Base-by-base conservation (phyloP, 2,329 filamentous ascomycete species). In the Metarhizium brunneum region DNA sequence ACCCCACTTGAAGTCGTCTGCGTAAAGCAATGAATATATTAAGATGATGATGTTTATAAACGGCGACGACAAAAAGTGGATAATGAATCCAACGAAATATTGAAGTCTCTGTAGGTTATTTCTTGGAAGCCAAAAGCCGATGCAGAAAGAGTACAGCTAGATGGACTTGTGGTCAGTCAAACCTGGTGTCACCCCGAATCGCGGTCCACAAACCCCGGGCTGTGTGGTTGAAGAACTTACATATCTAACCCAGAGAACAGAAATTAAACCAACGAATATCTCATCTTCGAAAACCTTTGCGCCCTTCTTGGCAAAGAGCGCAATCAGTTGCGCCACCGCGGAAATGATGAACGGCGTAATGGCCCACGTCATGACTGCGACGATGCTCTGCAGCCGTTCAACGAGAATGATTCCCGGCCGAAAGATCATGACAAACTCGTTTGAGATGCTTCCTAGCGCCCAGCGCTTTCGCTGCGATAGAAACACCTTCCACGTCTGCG, bases 391-490 rank as follows among this genome's bases (percentile, higher is more conserved):
- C 29, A 77, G 63, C 7, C 74, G 63, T 61, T 78, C 75, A 20
- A 77, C 70, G 50, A 68, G 62, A 10, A 71, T 68, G 50, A 73
- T 74, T 0, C 73, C 71, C 1, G 69, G 69, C 0, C 73, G 68
- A 54, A 73, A 71, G n/a, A 77, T 69, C 66, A 78, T 72, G 62
- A 77, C 71, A 30, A 78, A 71, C 61, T 79, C 76, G 59, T 78
- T 78, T 4, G 71, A 72, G 32, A 74, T 76, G 40, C 73, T 75
- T 0, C 74, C 76, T 10, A 79, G 62, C 1, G 76, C 74, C 75
- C 76, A 78, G 0, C 76, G 70, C 63, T 76, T 75, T 6, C 76
- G 70, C 63, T 78, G 76, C 4, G 73, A 76, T 30, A 78, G 62
- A 51, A 77, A 79, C 0, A 79, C 76, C 30, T 68, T 71, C 69